Evolutionary conservation across 805 yeast species (phyloP).

Genomic region (Clavispora phyllophila): DNA sequence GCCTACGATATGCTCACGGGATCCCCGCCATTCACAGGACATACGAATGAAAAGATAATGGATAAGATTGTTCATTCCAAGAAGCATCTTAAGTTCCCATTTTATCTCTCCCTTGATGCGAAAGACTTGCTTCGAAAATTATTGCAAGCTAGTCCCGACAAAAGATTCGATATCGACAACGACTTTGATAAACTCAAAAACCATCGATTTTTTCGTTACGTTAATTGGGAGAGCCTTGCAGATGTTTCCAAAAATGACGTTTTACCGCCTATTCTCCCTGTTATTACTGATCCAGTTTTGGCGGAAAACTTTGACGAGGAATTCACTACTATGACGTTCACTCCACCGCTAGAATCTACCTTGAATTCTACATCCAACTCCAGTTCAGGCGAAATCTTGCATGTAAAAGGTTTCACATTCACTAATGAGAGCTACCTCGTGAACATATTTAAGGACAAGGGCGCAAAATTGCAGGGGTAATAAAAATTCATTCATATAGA

Average conservation of each 20-base stretch:
- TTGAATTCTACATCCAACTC: background rate
- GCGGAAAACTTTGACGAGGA: conserved; percentile 84
- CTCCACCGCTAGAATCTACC: conserved; percentile 9
- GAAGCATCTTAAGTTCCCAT: conserved; percentile 58
- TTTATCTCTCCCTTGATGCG: conserved; percentile 72
- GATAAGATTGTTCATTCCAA: conserved; percentile 67
- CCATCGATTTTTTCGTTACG: conserved; percentile 72
- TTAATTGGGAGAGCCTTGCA: conserved; percentile 62
- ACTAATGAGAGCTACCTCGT: conserved; percentile 34
- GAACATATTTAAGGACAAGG: conserved; percentile 2
- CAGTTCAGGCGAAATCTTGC: conserved; percentile 25
- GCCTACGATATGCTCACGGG: conserved; percentile 78
- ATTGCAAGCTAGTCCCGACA: conserved; percentile 62
- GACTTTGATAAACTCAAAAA: conserved; percentile 49
- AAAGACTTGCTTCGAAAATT: conserved; percentile 66
- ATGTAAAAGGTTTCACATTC: conserved; percentile 38
- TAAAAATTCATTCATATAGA: background rate
- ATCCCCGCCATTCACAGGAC: conserved; percentile 84
- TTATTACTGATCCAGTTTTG: conserved; percentile 70
- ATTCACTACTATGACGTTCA: conserved; percentile 65
- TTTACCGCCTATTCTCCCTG: conserved; percentile 77
- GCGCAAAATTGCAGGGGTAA: background rate
- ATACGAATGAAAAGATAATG: conserved; percentile 66
- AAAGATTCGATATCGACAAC: conserved; percentile 51
- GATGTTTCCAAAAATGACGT: conserved; percentile 38